Conservation (phyloP, 768 basidiomycete species). For the Suillus subalutaceus region DNA sequence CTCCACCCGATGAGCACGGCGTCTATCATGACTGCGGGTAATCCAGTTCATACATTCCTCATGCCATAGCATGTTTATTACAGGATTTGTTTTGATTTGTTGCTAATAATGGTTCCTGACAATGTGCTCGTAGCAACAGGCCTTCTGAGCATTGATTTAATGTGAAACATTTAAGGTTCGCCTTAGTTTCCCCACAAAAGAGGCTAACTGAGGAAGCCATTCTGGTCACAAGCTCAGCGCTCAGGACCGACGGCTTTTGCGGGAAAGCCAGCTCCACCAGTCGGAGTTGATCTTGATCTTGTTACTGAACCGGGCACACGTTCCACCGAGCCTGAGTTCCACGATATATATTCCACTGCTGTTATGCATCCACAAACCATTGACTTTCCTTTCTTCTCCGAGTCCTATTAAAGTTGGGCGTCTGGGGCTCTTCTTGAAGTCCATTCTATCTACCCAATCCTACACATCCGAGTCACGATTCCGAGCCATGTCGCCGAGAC, state of each 20-base stretch:
- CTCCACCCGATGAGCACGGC: neutral
- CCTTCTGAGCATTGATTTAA: neutral
- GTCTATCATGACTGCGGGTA: neutral
- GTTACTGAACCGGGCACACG: conserved; percentile 16
- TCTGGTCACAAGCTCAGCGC: neutral
- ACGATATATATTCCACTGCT: conserved; percentile 10
- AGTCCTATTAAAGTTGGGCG: neutral
- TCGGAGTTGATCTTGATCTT: conserved; percentile 7
- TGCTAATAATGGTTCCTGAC: conserved; percentile 1
- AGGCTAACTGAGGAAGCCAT: too few species aligned
- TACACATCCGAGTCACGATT: conserved; percentile 8
- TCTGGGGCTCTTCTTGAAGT: neutral
- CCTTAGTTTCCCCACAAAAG: conserved; percentile 4
- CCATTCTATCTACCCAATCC: neutral
- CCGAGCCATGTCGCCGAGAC: conserved; percentile 28
- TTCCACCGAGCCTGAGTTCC: conserved; percentile 20
- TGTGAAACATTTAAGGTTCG: conserved; percentile 3
- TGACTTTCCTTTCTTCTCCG: neutral
- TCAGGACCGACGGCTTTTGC: neutral
- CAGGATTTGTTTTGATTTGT: neutral
- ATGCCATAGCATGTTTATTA: neutral
- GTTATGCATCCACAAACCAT: neutral
- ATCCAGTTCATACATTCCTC: neutral
- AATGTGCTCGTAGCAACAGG: conserved; percentile 12
- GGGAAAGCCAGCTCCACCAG: conserved; percentile 9